These are phyloP conservation scores for Thelonectria blattea DNA, from an alignment of 2,329 filamentous ascomycete genomes.

Conservation along the genomic window DNA sequence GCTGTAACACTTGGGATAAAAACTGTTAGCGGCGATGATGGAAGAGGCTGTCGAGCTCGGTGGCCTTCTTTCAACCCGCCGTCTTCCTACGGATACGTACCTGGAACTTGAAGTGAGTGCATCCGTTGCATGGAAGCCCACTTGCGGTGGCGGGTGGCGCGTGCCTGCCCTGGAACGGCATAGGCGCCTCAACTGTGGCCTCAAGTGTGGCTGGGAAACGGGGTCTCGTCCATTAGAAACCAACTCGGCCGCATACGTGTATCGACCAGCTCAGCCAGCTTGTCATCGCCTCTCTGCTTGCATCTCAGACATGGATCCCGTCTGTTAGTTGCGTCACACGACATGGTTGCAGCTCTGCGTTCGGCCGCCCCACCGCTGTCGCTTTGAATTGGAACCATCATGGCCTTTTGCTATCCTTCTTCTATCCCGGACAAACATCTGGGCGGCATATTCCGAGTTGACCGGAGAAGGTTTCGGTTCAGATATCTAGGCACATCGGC, in stretches of 20 bases:
- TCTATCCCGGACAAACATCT: not conserved
- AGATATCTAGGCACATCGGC: not conserved
- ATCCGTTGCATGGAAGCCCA: slow-evolving; percentile 2
- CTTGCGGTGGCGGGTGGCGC: slow-evolving; percentile 6
- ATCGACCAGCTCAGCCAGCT: slow-evolving; percentile 2
- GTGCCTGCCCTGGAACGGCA: slow-evolving; percentile 1
- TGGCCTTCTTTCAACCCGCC: slow-evolving; percentile 6
- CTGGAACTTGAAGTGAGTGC: not conserved
- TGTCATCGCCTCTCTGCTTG: slow-evolving; percentile 9
- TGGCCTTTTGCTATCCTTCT: not conserved
- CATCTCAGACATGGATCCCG: slow-evolving; percentile 9
- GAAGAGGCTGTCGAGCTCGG: slow-evolving; percentile 28
- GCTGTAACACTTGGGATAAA: slow-evolving; percentile 24
- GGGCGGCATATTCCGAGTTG: no score
- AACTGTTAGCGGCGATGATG: slow-evolving; percentile 34
- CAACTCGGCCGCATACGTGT: slow-evolving; percentile 9
- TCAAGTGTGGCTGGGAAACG: slow-evolving; percentile 16
- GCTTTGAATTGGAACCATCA: not conserved
- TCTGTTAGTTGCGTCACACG: slow-evolving; percentile 19
- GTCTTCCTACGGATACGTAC: not conserved
- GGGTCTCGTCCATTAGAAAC: not conserved
- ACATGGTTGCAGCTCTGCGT: not conserved
- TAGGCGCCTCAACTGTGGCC: slow-evolving; percentile 12
- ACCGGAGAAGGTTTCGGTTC: not conserved
- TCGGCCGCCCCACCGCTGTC: slow-evolving; percentile 2